Evolutionary conservation across 116 monocot genomes (phyloP).

Genomic region (Iris pallida): DNA sequence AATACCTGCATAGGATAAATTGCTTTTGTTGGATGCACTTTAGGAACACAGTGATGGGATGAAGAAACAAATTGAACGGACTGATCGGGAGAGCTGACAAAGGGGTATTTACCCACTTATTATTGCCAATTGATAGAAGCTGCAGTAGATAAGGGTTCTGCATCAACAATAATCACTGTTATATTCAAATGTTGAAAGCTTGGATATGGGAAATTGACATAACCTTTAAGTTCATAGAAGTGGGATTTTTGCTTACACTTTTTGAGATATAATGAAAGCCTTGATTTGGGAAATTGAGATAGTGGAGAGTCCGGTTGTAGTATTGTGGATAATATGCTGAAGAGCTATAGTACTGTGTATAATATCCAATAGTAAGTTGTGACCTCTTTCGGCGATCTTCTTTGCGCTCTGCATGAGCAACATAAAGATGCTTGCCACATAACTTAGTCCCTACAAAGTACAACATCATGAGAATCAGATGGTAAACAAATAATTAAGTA

Average conservation of each 20-base stretch:
- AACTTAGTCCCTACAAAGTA: conserved; percentile 25
- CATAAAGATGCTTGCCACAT: conserved; percentile 21
- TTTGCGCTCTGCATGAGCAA: conserved; percentile 22
- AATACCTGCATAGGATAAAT: neutral
- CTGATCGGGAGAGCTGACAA: neutral
- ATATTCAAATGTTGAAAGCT: too few species aligned
- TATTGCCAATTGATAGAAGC: neutral
- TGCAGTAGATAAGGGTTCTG: neutral
- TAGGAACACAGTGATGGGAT: neutral
- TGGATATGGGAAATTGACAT: neutral
- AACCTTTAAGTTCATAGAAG: neutral
- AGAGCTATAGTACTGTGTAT: neutral
- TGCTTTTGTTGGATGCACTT: neutral
- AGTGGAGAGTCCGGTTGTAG: neutral
- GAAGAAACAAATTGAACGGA: neutral
- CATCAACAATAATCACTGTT: too few species aligned
- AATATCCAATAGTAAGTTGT: neutral
- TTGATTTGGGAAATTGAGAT: neutral
- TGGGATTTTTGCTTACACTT: neutral
- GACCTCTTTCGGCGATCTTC: conserved; percentile 10
- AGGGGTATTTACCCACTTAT: neutral
- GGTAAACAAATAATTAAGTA: neutral
- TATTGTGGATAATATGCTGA: neutral
- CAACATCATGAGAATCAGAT: neutral
- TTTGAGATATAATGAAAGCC: neutral